Evolutionary conservation across 1,284 basidiomycete genomes (phyloP).

Genomic region (Thelephora terrestris): DNA sequence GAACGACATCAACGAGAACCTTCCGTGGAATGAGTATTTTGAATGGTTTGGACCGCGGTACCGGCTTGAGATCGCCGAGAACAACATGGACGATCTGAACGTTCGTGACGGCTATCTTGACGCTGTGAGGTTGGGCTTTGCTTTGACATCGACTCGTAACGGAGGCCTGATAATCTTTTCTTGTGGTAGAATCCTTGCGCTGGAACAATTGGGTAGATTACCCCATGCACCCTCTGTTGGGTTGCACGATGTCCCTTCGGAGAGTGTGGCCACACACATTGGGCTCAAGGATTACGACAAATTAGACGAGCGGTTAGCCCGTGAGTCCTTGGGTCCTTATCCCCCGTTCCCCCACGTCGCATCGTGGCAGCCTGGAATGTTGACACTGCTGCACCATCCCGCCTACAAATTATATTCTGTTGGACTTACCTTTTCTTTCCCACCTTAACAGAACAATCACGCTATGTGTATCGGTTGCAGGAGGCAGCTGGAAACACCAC

Average conservation of each 20-base stretch:
- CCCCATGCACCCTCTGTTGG: conserved; percentile 81
- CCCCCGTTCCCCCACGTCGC: background rate
- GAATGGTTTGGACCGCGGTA: conserved; percentile 98
- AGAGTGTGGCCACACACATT: conserved; percentile 54
- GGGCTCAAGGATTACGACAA: conserved; percentile 46
- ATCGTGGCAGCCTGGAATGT: background rate
- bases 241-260: conserved; percentile 75
- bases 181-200: conserved; percentile 27
- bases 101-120: conserved; percentile 75
- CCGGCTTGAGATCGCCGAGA: conserved; percentile 82
- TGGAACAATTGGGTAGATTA: conserved; percentile 73
- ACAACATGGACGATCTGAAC: conserved; percentile 95
- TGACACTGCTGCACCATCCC: no score
- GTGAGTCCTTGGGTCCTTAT: conserved; percentile 32
- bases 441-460: conserved; percentile 41
- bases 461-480: conserved; percentile 53
- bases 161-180: background rate
- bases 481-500: conserved; percentile 29
- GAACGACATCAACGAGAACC: conserved; percentile 63
- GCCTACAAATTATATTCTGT: no score
- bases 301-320: conserved; percentile 58
- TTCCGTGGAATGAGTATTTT: conserved; percentile 95
- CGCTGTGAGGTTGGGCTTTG: conserved; percentile 53
- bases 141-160: background rate
- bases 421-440: background rate